Percentiles rank a stretch among this genome's conserved stretches.
Evolutionary conservation across 116 monocot genomes (phyloP).

Genomic region (Trichopus zeylanicus): DNA sequence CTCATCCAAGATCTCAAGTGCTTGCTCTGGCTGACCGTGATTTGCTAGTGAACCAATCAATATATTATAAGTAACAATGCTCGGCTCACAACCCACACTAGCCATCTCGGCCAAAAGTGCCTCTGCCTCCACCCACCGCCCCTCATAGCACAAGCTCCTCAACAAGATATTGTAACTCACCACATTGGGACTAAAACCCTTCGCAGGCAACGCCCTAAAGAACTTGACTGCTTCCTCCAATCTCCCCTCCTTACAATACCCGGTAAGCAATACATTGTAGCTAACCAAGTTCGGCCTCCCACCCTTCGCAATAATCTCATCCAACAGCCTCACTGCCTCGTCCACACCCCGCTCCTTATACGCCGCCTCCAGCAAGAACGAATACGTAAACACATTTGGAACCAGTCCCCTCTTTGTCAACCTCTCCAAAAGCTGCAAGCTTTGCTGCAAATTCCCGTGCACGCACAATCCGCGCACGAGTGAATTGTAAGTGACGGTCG

Average conservation of each 20-base stretch:
- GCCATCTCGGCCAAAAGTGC: conserved; percentile 65
- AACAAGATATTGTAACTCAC: conserved; percentile 74
- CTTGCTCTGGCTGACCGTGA: conserved; percentile 48
- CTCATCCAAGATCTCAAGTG: conserved; percentile 56
- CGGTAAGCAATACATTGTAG: conserved; percentile 77
- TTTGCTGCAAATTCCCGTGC: conserved; percentile 64
- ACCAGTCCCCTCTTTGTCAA: conserved; percentile 48
- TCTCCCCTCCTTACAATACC: conserved; percentile 64
- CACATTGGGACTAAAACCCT: conserved; percentile 59
- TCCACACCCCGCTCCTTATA: conserved; percentile 67
- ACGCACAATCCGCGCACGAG: conserved; percentile 64
- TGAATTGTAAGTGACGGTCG: conserved; percentile 60
- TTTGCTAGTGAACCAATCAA: conserved; percentile 54
- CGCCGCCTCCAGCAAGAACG: conserved; percentile 66
- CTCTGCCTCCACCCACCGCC: conserved; percentile 64
- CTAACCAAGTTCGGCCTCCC: conserved; percentile 69
- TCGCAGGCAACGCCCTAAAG: conserved; percentile 44
- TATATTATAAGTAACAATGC: conserved; percentile 61
- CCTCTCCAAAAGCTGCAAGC: conserved; percentile 58
- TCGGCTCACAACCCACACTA: conserved; percentile 27
- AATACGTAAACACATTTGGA: conserved; percentile 73
- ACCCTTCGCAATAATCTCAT: conserved; percentile 66
- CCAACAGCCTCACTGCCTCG: conserved; percentile 56
- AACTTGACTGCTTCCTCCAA: conserved; percentile 48
- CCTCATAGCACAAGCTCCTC: conserved; percentile 60